Conservation (phyloP, 2,329 filamentous ascomycete species). For the Fusarium avenaceum region DNA sequence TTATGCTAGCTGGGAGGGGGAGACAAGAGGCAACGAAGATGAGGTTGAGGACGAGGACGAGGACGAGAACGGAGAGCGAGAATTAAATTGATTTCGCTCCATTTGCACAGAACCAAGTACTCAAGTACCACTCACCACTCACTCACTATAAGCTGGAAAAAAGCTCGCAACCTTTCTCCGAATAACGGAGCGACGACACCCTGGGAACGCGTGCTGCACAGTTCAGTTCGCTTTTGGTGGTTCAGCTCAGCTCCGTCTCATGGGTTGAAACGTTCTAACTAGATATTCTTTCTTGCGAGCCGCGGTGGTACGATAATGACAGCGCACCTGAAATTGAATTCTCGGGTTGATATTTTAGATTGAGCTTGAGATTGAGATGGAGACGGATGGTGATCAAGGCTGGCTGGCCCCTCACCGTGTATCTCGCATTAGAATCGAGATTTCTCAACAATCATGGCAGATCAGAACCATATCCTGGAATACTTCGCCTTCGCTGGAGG, state of each 20-base stretch:
- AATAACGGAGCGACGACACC: slow-evolving; percentile 12
- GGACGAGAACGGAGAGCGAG: too few species aligned
- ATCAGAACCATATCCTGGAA: slow-evolving; percentile 11
- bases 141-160: too few species aligned
- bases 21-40: slow-evolving; percentile 37
- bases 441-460: slow-evolving; percentile 4
- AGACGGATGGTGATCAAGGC: not conserved
- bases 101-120: slow-evolving; percentile 2
- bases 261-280: too few species aligned
- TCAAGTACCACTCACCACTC: not conserved
- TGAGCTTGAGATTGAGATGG: slow-evolving; percentile 6
- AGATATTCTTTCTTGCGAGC: too few species aligned
- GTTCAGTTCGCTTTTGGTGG: not conserved
- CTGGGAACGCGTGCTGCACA: slow-evolving; percentile 9
- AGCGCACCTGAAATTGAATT: not conserved
- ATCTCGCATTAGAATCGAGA: slow-evolving; percentile 1
- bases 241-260: slow-evolving; percentile 13
- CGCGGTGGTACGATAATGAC: not conserved
- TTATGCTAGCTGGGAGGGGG: slow-evolving; percentile 14
- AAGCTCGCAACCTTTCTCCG: too few species aligned
- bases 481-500: not conserved
- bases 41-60: too few species aligned
- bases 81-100: not conserved
- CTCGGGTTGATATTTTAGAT: too few species aligned
- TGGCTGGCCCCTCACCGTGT: slow-evolving; percentile 12